Percentiles rank a stretch among this genome's conserved stretches.
Evolutionary conservation across 1,284 basidiomycete genomes (phyloP).

Genomic region (Ceratobasidium papillatum): DNA sequence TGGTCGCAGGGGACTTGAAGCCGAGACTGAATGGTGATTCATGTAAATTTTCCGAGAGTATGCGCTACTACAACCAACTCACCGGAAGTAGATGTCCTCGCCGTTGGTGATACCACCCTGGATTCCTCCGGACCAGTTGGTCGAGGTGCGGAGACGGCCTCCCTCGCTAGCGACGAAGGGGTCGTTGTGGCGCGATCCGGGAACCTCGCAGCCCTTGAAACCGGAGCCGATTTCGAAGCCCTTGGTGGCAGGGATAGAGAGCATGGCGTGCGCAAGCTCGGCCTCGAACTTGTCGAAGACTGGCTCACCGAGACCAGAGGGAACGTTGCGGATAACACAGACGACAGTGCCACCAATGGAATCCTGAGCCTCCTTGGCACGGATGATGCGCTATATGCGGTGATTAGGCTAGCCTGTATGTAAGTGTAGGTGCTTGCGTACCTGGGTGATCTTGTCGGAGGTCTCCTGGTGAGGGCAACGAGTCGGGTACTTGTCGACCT

Average conservation of each 20-base stretch:
- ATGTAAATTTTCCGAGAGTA: neutral
- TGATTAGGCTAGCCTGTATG: neutral
- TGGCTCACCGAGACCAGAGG: constrained; percentile 94
- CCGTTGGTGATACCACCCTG: constrained; percentile 99
- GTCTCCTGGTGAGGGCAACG: constrained; percentile 92
- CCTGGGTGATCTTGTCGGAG: constrained; percentile 89
- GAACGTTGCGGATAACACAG: constrained; percentile 92
- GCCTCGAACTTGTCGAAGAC: constrained; percentile 99
- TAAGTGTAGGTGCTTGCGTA: constrained; percentile 49
- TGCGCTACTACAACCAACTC: constrained; percentile 46
- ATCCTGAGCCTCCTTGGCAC: constrained; percentile 90
- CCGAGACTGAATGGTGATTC: constrained; percentile 69
- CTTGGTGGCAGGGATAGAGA: constrained; percentile 98
- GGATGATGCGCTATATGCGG: constrained; percentile 79
- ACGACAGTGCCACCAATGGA: constrained; percentile 98
- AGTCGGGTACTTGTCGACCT: constrained; percentile 89
- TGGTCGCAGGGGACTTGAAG: constrained; percentile 99
- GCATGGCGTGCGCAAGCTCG: constrained; percentile 95
- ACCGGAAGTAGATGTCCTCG: constrained; percentile 98
- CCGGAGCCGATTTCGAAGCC: constrained; percentile 98
- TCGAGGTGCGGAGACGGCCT: constrained; percentile 81
- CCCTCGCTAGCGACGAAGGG: constrained; percentile 75
- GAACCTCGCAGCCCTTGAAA: constrained; percentile 94
- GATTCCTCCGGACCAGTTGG: constrained; percentile 97
- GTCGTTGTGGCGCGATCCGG: constrained; percentile 95